Evolutionary conservation across 106 monocot species (phyloP).

Genomic region (Dactylorhiza incarnata): DNA sequence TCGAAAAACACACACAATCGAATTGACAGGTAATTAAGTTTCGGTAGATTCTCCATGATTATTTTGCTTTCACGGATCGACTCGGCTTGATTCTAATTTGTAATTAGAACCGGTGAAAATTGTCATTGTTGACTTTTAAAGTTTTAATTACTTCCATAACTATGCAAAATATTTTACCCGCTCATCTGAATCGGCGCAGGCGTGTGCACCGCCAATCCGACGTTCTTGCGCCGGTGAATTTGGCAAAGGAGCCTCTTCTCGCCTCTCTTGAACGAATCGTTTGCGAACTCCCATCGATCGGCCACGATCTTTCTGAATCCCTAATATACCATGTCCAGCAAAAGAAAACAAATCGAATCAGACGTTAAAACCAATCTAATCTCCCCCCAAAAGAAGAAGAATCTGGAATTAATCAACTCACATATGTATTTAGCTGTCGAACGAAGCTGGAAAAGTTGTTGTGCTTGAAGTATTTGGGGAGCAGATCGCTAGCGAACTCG

Average conservation of each 20-base stretch:
- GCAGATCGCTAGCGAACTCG: slow-evolving; percentile 43
- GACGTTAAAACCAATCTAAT: not conserved
- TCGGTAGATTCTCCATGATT: no score
- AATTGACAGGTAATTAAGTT: no score
- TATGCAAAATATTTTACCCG: not conserved
- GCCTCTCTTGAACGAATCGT: slow-evolving; percentile 46
- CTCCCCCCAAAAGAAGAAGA: not conserved
- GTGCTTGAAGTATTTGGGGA: slow-evolving; percentile 51
- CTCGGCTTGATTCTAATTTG: no score
- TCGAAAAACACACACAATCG: no score
- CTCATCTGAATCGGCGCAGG: not conserved
- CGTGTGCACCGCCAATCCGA: not conserved
- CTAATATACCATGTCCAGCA: no score
- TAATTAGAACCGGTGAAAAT: no score
- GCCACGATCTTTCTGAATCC: slow-evolving; percentile 45
- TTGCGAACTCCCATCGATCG: slow-evolving; percentile 53
- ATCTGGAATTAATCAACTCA: not conserved
- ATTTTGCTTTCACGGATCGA: no score
- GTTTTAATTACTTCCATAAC: no score
- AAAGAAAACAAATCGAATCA: not conserved
- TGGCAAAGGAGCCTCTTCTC: slow-evolving; percentile 38
- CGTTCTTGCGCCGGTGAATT: slow-evolving; percentile 41
- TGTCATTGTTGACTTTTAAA: no score
- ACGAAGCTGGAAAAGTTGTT: slow-evolving; percentile 56
- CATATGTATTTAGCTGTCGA: slow-evolving; percentile 29